Evolutionary conservation across 2,329 filamentous ascomycete genomes (phyloP), one percentile per base, ranked within the genome.

Genomic region (Cladosporium colombiae): DNA sequence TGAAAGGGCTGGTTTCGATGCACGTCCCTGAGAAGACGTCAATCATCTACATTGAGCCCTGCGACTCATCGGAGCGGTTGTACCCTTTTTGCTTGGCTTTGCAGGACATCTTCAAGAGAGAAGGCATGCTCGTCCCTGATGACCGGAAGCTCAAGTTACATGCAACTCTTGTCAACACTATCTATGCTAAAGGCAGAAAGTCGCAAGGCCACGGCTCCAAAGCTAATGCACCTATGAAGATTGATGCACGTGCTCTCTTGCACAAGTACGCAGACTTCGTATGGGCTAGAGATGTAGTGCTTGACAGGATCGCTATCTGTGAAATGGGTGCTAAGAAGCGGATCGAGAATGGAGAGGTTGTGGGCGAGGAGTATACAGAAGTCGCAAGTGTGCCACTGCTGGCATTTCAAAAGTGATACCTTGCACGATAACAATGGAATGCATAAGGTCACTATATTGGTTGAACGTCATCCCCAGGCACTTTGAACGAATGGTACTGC

Each of bases 111-210:
- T 92, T 93, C 70, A 78, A 78, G 21, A 79, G 85, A 1, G 80
- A 80, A 0, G 87, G 82, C 1, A 76, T 91, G 11, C 79, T 93
- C 73, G 74, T 82, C 0, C 78, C 81, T 1, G 88, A 91, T 29
- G 78, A 80, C 14, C 81, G 91, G 64, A 85, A 87, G 7, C 76
- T 97, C 68, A 84, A 91, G 23, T 78, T 97, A 61, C 94, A 97
- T 75, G 92, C 91, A 21, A 97, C 94, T 0, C 80, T 97, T 4
- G 79, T 95, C 60, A 97, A 97, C 76, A 96, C 93, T 0, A 86
- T 93, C 16, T 96, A 97, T 75, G 87, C 88, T 52, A 86, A 83
- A 73, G 77, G 77, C 5, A 31, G 35, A n/a, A 52, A 53, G 29
- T 40, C 46, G 6, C 33, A 66, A 67, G 75, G 76, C 8, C 73